A percentile compares a stretch with the other conserved stretches of the same genome.
These are phyloP conservation scores for Penicillium tannophilum DNA, from an alignment of 495 filamentous ascomycete species.

Conservation along the genomic window DNA sequence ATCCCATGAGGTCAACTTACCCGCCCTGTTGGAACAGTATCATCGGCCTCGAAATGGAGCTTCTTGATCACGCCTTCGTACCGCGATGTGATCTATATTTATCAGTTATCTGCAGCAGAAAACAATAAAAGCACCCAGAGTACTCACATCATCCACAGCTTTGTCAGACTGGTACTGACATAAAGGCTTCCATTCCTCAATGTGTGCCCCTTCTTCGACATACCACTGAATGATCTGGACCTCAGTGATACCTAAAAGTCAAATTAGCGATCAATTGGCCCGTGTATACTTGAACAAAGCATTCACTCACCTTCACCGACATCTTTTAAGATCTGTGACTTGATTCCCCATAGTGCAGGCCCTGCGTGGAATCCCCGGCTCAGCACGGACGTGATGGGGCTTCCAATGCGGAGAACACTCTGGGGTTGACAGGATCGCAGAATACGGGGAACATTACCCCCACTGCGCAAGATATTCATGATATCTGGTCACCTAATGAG, in stretches of 20 bases:
- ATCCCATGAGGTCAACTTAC: slow-evolving; percentile 21
- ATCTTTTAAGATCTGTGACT: slow-evolving; percentile 90
- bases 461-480: slow-evolving; percentile 41
- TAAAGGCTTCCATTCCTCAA: slow-evolving; percentile 96
- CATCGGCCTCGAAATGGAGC: slow-evolving; percentile 91
- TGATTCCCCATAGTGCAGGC: slow-evolving; percentile 60
- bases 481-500: slow-evolving; percentile 13
- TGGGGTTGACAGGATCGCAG: slow-evolving; percentile 31
- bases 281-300: neutral
- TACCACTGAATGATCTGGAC: slow-evolving; percentile 99
- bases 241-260: slow-evolving; percentile 79
- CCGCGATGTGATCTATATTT: slow-evolving; percentile 77
- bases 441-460: slow-evolving; percentile 29
- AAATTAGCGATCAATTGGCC: slow-evolving; percentile 19
- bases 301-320: slow-evolving; percentile 82
- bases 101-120: slow-evolving; percentile 13
- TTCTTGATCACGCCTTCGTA: slow-evolving; percentile 97
- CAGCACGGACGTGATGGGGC: slow-evolving; percentile 24
- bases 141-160: slow-evolving; percentile 83
- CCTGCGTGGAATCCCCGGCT: slow-evolving; percentile 63
- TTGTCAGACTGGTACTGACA: slow-evolving; percentile 99
- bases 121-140: neutral
- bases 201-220: slow-evolving; percentile 90
- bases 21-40: slow-evolving; percentile 93
- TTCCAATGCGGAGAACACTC: slow-evolving; percentile 33